Evolutionary conservation across 2,329 filamentous ascomycete species (phyloP), one percentile per base, ranked within the genome.

Genomic region (Cryphonectria carpinicola): DNA sequence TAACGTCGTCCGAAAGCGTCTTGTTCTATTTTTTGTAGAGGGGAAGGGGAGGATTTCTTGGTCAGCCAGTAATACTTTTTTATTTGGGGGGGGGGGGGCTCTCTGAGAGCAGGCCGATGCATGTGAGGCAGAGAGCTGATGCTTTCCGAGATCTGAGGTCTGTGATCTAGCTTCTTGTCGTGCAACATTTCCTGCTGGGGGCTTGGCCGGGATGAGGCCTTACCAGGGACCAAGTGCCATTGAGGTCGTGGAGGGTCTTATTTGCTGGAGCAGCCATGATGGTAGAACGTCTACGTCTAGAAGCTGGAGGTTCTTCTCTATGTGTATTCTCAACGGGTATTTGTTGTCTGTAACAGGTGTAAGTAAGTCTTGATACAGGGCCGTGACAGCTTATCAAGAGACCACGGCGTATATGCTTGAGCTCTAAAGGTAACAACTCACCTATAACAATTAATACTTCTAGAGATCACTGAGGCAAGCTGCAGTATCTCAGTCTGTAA

Each of bases 231-330:
- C 90, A 95, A 77, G 86, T 88, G 73, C 92, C 93, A 76, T 81
- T 89, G 75, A 95, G 86, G 83, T 93, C 86, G 74, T 86, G 86
- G 76, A 90, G 86, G 65, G 86, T 93, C 83, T 91, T 88, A 73
- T 86, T 85, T 67, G 86, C 80, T 69, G 93, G 92, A 72, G 91
- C 91, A 74, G 92, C 92, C 92, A 95, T 95, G 77, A 71, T 86
- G 79, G 66, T 35, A 17, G 4, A 41, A 58, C 4, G 52, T n/a
- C 14, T n/a, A 25, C 4, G 52, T n/a, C 14, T n/a, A 25, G 32
- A 41, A 19, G 25, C 32, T 54, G 6, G 54, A 14, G 14, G 1
- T 6, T 58, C 25, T 35, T 8, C 14, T 58, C 25, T 19, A 35
- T 58, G 25, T 58, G 28, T 58, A 58, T 39, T 22, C 32, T 39